Evolutionary conservation across 768 basidiomycete genomes (phyloP).

Genomic region (Nidularia sp.): DNA sequence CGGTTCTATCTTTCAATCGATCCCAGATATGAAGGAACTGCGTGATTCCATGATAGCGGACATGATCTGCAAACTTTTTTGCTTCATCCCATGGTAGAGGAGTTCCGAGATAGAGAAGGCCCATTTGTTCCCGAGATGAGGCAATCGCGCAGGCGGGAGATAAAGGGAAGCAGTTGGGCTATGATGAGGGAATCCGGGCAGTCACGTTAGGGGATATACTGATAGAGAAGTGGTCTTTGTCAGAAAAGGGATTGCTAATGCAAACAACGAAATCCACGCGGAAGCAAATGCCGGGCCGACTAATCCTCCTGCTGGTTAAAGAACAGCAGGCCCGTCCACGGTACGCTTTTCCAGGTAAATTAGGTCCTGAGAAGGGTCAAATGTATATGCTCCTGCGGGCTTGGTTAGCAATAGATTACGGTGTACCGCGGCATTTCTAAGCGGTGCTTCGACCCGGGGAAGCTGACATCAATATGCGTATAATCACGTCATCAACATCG

Average conservation of each 20-base stretch:
- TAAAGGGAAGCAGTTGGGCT: neutral
- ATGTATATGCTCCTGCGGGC: too few relatives aligned
- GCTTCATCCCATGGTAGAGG: slow-evolving; percentile 91
- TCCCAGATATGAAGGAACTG: slow-evolving; percentile 96
- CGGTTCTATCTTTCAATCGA: slow-evolving; percentile 82
- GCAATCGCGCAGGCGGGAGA: neutral
- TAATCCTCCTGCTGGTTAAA: neutral
- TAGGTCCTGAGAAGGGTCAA: too few relatives aligned
- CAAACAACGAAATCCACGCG: slow-evolving; percentile 6
- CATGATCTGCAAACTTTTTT: slow-evolving; percentile 83
- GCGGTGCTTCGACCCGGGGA: too few relatives aligned
- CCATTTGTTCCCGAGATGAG: slow-evolving; percentile 51
- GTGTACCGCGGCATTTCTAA: too few relatives aligned
- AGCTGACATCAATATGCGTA: neutral
- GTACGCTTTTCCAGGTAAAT: too few relatives aligned
- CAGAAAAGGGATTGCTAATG: slow-evolving; percentile 15
- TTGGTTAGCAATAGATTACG: too few relatives aligned
- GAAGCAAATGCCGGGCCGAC: slow-evolving; percentile 15
- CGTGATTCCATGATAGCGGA: slow-evolving; percentile 87
- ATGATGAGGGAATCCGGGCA: neutral
- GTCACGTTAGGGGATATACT: neutral
- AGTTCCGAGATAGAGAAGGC: slow-evolving; percentile 88
- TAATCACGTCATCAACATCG: slow-evolving; percentile 19
- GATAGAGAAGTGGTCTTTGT: neutral
- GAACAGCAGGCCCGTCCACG: neutral